Conservation (phyloP, 345 rosid species). For the Lumnitzera littorea region DNA sequence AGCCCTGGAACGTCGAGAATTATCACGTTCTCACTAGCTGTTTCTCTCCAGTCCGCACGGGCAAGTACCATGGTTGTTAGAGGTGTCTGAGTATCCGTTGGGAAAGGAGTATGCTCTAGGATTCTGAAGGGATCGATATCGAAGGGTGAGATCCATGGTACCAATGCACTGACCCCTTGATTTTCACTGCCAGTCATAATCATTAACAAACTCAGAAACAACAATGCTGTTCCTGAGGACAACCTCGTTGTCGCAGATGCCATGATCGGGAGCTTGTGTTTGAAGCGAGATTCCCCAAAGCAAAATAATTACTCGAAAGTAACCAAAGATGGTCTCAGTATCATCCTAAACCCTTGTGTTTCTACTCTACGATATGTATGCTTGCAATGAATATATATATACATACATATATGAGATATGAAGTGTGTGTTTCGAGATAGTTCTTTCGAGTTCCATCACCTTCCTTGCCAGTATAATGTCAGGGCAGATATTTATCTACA, state of each 20-base stretch:
- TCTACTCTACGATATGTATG: constrained; percentile 10
- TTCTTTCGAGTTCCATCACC: too few relatives aligned
- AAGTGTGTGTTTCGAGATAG: too few relatives aligned
- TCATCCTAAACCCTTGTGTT: not conserved
- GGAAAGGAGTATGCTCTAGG: constrained; percentile 32
- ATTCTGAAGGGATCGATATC: constrained; percentile 32
- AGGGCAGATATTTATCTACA: too few relatives aligned
- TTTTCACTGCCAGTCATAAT: too few relatives aligned
- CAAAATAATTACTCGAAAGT: too few relatives aligned
- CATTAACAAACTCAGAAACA: too few relatives aligned
- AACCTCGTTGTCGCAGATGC: too few relatives aligned
- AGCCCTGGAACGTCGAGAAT: constrained; percentile 66
- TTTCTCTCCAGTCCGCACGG: constrained; percentile 84
- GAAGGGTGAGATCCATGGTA: constrained; percentile 20
- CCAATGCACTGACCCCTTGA: constrained; percentile 16
- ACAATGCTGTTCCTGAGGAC: too few relatives aligned
- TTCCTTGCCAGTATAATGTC: too few relatives aligned
- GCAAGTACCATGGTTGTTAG: constrained; percentile 31
- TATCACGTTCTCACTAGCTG: constrained; percentile 49
- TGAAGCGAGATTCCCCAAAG: too few relatives aligned
- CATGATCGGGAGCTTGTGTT: too few relatives aligned
- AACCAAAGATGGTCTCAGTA: too few relatives aligned
- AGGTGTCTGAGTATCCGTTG: constrained; percentile 18
- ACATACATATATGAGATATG: not conserved
- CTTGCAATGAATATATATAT: constrained; percentile 8